Conservation (phyloP, 768 basidiomycete species). For the Sporobolomyces phaffii region DNA sequence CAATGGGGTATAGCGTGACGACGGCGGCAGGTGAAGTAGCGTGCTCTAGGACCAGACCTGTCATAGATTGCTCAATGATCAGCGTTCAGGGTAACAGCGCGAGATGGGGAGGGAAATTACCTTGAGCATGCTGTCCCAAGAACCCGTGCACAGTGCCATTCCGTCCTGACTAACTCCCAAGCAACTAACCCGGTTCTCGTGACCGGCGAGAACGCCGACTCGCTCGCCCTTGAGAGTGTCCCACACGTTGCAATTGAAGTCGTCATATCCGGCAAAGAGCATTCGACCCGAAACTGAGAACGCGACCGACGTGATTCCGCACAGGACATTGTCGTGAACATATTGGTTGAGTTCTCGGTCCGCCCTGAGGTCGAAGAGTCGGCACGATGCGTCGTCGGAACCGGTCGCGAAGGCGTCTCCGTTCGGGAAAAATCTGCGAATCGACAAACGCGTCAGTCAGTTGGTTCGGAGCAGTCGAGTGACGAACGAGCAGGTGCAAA, state of each 20-base stretch:
- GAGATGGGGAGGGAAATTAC: slow-evolving; percentile 2
- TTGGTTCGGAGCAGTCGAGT: background rate
- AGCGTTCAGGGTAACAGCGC: background rate
- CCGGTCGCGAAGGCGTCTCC: slow-evolving; percentile 98
- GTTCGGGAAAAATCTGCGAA: slow-evolving; percentile 89
- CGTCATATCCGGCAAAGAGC: slow-evolving; percentile 96
- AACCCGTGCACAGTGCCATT: slow-evolving; percentile 97
- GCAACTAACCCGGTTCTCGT: slow-evolving; percentile 97
- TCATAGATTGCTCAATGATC: too few relatives aligned
- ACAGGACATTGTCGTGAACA: slow-evolving; percentile 97
- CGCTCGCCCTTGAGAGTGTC: slow-evolving; percentile 97
- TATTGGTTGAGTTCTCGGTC: slow-evolving; percentile 95
- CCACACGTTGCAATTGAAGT: slow-evolving; percentile 99
- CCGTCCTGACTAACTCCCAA: slow-evolving; percentile 92
- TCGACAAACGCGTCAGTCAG: slow-evolving; percentile 10
- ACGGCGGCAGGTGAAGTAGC: background rate
- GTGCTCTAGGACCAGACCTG: background rate
- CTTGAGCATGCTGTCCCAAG: slow-evolving; percentile 75
- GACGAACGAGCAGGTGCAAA: slow-evolving; percentile 36
- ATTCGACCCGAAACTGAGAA: slow-evolving; percentile 97
- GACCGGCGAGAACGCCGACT: slow-evolving; percentile 92
- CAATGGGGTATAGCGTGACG: slow-evolving; percentile 3
- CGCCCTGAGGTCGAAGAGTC: slow-evolving; percentile 93
- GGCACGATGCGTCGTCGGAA: slow-evolving; percentile 97
- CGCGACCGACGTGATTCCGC: slow-evolving; percentile 96